Evolutionary conservation across 495 filamentous ascomycete genomes (phyloP), one percentile per base, ranked within the genome.

Genomic region (Schizothecium vesticola): DNA sequence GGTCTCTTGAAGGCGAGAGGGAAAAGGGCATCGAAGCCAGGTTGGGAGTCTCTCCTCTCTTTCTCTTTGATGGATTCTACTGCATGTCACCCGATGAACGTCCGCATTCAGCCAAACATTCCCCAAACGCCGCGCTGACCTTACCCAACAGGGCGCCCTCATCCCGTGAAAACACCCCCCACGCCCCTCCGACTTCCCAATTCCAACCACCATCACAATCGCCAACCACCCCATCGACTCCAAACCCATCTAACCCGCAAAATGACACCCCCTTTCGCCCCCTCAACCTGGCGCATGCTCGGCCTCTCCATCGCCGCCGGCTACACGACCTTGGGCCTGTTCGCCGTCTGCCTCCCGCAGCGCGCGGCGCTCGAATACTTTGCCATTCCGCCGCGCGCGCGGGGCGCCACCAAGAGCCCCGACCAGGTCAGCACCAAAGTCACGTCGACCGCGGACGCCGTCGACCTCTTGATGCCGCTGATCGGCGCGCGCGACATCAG

Each of bases 301-400:
- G 63, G 63, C 43, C 63, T 65, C 51, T 65, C 63, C 43, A 29
- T 65, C 12, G 63, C 63, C 7, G 63, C 63, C 16, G 29, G 63
- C 63, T 65, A 65, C 63, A 65, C 63, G 16, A 16, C 24, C 25
- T n/a, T 65, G 0, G 63, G 63, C 2, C 19, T 65, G 9, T 57
- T 65, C n/a, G 43, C 56, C 24, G 55, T 65, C 3, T 22, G 56
- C 26, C 51, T 56, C 19, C 63, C 63, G 7, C 63, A 57, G 3
- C 63, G 63, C 13, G 63, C 63, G 0, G 23, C 63, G 13, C 7
- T n/a, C n/a, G 63, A 65, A 25, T 65, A 57, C 24, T 58, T 57
- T 21, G 63, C 26, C 23, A 22, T 65, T 5, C 25, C 29, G 11
- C n/a, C 24, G 1, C 59, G 29, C 43, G 13, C 61, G 21, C 23